Evolutionary conservation across 805 yeast species (phyloP), one percentile per base, ranked within the genome.

Genomic region (Saturnispora silvae): DNA sequence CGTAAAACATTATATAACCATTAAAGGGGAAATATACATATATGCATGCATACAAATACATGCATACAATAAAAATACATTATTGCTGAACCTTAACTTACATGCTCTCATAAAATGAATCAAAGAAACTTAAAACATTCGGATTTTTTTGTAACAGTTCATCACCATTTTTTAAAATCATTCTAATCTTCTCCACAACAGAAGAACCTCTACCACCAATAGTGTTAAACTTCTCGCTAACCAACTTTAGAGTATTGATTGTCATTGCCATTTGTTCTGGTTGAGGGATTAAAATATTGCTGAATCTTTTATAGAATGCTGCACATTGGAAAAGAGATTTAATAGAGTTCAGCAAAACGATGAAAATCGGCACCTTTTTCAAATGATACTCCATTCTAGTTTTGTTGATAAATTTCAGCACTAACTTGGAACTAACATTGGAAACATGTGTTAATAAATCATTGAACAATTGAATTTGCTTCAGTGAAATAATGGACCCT

Each of bases 251-350:
- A 5, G 46, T 35, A 25, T 35, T 31, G 19, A 43, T 18, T 18
- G 43, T 31, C 19, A 38, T 34, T 7, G 18, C 25, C 19, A 35
- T 33, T 25, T 40, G 28, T 7, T 27, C 32, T 8, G 36, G 34
- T 20, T 42, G 41, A 17, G 42, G 20, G 6, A 45, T 43, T 18
- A 53, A 33, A 8, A 42, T 10, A 3, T 28, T 17, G 14, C 45
- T 45, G 19, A 53, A 45, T 28, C 47, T 43, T 27, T 43, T 40
- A 13, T 46, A 22, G 26, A 48, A 47, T 5, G 59, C 48, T 19
- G 49, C 39, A 13, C 53, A 43, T 33, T 55, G 57, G 13, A 52
- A 43, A 18, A 55, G 28, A 5, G 60, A 54, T 42, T 51, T 56
- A 9, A 52, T 37, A 15, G 46, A 41, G 42, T 54, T 54, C 3